Percentiles rank a stretch among this genome's conserved stretches.
These are phyloP conservation scores for Yamadazyma dushanensis DNA, from an alignment of 1,139 yeast genomes.

Conservation along the genomic window DNA sequence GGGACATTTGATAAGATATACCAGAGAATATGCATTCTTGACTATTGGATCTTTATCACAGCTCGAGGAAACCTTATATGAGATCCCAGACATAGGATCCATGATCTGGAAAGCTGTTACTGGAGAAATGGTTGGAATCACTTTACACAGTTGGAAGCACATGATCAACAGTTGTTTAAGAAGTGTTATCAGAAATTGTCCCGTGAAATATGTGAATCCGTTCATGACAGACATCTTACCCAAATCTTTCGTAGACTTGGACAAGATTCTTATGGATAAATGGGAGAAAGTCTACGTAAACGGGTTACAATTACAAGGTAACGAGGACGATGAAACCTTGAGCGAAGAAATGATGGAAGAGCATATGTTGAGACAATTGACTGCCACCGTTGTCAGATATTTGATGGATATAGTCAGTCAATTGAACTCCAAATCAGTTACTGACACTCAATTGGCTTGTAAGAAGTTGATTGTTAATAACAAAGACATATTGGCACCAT, in stretches of 20 bases:
- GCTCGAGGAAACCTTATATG: constrained; percentile 85
- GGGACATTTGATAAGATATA: constrained; percentile 94
- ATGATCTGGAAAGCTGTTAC: constrained; percentile 84
- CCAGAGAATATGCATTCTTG: constrained; percentile 91
- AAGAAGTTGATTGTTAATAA: constrained; percentile 65
- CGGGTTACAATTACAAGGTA: constrained; percentile 71
- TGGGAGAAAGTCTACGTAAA: constrained; percentile 75
- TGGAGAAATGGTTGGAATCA: constrained; percentile 81
- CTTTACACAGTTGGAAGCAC: constrained; percentile 96
- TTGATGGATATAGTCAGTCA: constrained; percentile 90
- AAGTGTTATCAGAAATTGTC: constrained; percentile 86
- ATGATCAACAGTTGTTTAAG: constrained; percentile 88
- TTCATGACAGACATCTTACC: constrained; percentile 83
- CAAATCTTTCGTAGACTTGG: constrained; percentile 68
- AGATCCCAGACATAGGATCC: constrained; percentile 76
- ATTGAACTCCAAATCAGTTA: constrained; percentile 43
- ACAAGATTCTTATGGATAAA: constrained; percentile 61
- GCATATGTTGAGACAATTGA: constrained; percentile 85
- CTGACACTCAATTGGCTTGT: constrained; percentile 63
- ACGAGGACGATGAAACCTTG: constrained; percentile 76
- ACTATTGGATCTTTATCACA: constrained; percentile 90
- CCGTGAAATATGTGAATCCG: constrained; percentile 60
- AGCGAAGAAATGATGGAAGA: constrained; percentile 99
- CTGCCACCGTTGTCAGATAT: constrained; percentile 89
- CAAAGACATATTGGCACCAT: constrained; percentile 73